A percentile compares a stretch with the other conserved stretches of the same genome.
These are phyloP conservation scores for Nothophytophthora sp. DNA, from an alignment of 352 stramenopile species.

Conservation along the genomic window DNA sequence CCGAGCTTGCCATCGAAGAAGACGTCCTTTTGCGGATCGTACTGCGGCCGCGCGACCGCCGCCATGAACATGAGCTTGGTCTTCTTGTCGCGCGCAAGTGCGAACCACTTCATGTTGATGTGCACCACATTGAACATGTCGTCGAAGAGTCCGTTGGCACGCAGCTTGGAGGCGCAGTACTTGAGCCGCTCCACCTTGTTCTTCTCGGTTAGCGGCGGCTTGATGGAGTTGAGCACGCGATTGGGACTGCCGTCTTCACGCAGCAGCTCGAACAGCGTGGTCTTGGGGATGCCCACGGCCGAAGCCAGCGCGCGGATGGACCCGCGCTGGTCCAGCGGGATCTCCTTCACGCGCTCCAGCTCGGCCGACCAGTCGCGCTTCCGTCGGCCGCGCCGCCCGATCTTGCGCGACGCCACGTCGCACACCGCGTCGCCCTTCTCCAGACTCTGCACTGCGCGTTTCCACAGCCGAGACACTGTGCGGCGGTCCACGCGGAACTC, in stretches of 20 bases:
- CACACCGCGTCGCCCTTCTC: slow-evolving; percentile 40
- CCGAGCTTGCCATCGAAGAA: slow-evolving; percentile 52
- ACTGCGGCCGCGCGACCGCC: slow-evolving; percentile 44
- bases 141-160: slow-evolving; percentile 35
- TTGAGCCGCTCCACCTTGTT: slow-evolving; percentile 39
- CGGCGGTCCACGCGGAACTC: slow-evolving; percentile 40
- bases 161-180: slow-evolving; percentile 39
- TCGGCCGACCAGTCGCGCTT: slow-evolving; percentile 48
- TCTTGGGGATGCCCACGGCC: slow-evolving; percentile 46
- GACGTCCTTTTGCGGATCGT: slow-evolving; percentile 25
- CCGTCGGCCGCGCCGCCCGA: slow-evolving; percentile 35
- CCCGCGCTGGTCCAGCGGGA: slow-evolving; percentile 35
- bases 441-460: slow-evolving; percentile 37
- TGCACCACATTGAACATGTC: slow-evolving; percentile 49
- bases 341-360: slow-evolving; percentile 42
- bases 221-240: slow-evolving; percentile 36
- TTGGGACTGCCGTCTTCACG: slow-evolving; percentile 32
- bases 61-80: slow-evolving; percentile 48
- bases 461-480: slow-evolving; percentile 47
- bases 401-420: slow-evolving; percentile 44
- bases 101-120: slow-evolving; percentile 53
- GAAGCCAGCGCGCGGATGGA: slow-evolving; percentile 42
- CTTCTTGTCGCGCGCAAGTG: slow-evolving; percentile 33
- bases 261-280: slow-evolving; percentile 41
- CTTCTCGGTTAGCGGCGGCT: slow-evolving; percentile 42